A percentile compares a stretch with the other conserved stretches of the same genome.
phyloP scores from a whole-genome alignment of 2,329 filamentous ascomycete genomes.

The Ambrosiella beaveri region DNA sequence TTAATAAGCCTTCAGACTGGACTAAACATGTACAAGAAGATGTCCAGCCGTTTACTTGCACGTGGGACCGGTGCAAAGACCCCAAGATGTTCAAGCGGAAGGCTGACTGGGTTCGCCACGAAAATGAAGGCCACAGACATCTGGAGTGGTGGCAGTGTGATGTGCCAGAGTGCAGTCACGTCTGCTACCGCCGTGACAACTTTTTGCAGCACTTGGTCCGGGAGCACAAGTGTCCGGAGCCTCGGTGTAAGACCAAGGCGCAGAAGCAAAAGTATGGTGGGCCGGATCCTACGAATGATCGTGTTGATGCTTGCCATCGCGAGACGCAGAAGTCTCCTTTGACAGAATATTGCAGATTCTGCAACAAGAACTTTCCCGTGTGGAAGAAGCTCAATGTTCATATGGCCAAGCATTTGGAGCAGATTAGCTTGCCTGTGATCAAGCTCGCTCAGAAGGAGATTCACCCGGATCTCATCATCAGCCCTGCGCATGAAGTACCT shows the following conservation, averaged over 20 bases:
- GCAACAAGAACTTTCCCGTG: slow-evolving; percentile 58
- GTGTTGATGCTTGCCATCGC: slow-evolving; percentile 60
- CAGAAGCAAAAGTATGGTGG: slow-evolving; percentile 42
- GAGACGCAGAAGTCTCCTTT: slow-evolving; percentile 49
- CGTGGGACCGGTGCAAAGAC: slow-evolving; percentile 65
- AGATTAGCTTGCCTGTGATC: slow-evolving; percentile 69
- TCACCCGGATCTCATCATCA: slow-evolving; percentile 47
- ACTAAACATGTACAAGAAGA: slow-evolving; percentile 93
- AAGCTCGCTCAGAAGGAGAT: slow-evolving; percentile 37
- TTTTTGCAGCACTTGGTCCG: slow-evolving; percentile 84
- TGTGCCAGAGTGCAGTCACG: slow-evolving; percentile 62
- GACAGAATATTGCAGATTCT: slow-evolving; percentile 75
- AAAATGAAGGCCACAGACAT: slow-evolving; percentile 79
- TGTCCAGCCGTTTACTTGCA: slow-evolving; percentile 83
- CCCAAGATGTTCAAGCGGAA: slow-evolving; percentile 89
- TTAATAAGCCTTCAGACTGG: slow-evolving; percentile 87
- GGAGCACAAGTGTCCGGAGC: slow-evolving; percentile 75
- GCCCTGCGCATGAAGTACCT: slow-evolving; percentile 43
- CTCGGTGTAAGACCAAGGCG: slow-evolving; percentile 59
- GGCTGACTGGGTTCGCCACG: slow-evolving; percentile 88
- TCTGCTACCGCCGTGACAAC: slow-evolving; percentile 77
- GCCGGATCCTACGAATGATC: slow-evolving; percentile 52
- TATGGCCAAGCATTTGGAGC: slow-evolving; percentile 85
- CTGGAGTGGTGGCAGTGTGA: slow-evolving; percentile 84
- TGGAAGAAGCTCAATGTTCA: slow-evolving; percentile 96